Percentiles rank a stretch among this genome's conserved stretches.
Evolutionary conservation across 257 asterid genomes (phyloP).

Genomic region (Apocynum venetum): DNA sequence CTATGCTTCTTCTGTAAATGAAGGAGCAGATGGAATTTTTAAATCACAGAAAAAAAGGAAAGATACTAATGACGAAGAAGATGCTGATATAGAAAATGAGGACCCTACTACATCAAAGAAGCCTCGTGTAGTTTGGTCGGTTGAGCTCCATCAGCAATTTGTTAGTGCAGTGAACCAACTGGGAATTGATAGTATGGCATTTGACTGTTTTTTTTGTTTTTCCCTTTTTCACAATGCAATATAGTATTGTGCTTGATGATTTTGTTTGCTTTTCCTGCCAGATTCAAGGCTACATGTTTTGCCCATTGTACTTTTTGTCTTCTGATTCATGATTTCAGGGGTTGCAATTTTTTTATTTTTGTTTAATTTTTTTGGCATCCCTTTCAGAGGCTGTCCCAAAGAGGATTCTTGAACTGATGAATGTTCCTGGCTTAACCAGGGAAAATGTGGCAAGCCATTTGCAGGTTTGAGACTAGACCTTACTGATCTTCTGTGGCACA

Average conservation of each 20-base stretch:
- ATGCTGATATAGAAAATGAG: conserved; percentile 53
- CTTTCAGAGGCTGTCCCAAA: conserved; percentile 86
- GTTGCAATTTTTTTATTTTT: conserved; percentile 1
- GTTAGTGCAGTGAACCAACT: conserved; percentile 83
- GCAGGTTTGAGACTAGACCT: conserved; percentile 46
- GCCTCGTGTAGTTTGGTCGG: conserved; percentile 94
- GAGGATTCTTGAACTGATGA: conserved; percentile 83
- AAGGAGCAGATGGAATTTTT: conserved; percentile 42
- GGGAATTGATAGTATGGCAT: conserved; percentile 78
- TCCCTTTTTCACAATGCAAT: background rate
- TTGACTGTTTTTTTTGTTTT: conserved; percentile 5
- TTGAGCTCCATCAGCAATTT: conserved; percentile 93
- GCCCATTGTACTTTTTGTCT: background rate
- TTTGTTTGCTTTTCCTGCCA: background rate
- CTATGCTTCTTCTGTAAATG: conserved; percentile 55
- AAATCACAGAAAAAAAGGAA: conserved; percentile 54
- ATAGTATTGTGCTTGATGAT: background rate
- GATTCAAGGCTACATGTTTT: background rate
- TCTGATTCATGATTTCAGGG: background rate
- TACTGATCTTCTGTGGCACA: background rate
- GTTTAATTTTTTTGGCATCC: conserved; percentile 18
- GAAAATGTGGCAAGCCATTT: conserved; percentile 93
- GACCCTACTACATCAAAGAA: conserved; percentile 58
- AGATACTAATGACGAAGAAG: conserved; percentile 66
- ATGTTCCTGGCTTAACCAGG: conserved; percentile 79